phyloP scores from a whole-genome alignment of 2,329 filamentous ascomycete species.

The Fusarium sp. region DNA sequence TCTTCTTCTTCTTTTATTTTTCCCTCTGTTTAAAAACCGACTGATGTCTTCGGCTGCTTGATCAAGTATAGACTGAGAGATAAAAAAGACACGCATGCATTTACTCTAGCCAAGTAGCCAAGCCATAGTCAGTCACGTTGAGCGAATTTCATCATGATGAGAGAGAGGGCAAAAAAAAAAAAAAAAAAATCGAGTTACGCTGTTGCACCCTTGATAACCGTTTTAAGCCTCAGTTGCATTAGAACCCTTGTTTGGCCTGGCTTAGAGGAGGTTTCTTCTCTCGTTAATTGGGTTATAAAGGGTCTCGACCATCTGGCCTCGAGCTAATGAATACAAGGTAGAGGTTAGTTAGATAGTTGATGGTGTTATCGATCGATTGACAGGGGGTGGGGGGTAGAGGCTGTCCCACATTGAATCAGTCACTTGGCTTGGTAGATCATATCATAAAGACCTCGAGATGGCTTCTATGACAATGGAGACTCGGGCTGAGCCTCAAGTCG shows the following conservation, averaged over 20 bases:
- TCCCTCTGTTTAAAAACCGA: neutral
- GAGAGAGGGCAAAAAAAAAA: neutral
- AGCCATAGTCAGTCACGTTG: slow-evolving; percentile 19
- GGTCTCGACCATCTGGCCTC: slow-evolving; percentile 9
- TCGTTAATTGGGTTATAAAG: slow-evolving; percentile 3
- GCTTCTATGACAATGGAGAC: neutral
- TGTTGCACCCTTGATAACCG: slow-evolving; percentile 17
- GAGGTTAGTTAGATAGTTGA: neutral
- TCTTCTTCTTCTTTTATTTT: too few relatives aligned
- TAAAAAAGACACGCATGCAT: neutral
- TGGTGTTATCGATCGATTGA: neutral
- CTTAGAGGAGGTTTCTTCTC: slow-evolving; percentile 11
- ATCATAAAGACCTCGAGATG: neutral
- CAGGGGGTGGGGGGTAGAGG: neutral
- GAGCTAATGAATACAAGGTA: slow-evolving; percentile 17
- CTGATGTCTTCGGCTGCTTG: neutral
- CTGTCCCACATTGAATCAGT: neutral
- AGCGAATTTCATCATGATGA: slow-evolving; percentile 31
- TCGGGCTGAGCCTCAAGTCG: neutral
- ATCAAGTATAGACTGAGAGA: neutral
- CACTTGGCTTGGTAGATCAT: neutral
- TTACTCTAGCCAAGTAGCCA: slow-evolving; percentile 3
- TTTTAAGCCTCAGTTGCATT: slow-evolving; percentile 28
- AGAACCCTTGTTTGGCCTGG: slow-evolving; percentile 23
- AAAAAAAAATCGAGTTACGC: neutral